Base-by-base conservation (phyloP, 2,329 filamentous ascomycete genomes). In the Lasiodiplodia gonubiensis region DNA sequence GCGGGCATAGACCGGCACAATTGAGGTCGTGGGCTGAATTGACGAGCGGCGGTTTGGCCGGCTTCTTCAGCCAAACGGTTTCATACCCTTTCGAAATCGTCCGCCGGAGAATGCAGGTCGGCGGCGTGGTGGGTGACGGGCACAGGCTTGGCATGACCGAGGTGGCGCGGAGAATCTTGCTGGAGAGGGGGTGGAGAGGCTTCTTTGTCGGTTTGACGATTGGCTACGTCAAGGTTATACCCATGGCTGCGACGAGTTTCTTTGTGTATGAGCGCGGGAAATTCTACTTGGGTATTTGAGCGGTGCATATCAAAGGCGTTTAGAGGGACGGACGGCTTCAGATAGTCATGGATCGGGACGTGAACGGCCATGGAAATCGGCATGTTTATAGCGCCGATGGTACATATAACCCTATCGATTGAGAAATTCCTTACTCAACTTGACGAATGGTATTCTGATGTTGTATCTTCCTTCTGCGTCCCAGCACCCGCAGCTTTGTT, bases 51-150 rank as follows among this genome's bases (percentile, higher is more conserved):
- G 95, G 94, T 0, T 78, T 95, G 11, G 94, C 95, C 0, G 95
- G 95, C 2, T 83, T 97, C 69, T 88, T 97, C 1, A 94, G 93
- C 8, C 95, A 99, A 79, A 97, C 94, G 0, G 88, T 90, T 0
- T 96, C 94, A 18, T 99, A 99, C 78, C 95, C 95, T 5, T 84
- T 99, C 2, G 95, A 99, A 79, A 92, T 99, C 18, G 91, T 98
- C 68, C 85, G 95, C 69, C 86, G 95, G 70, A 86, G 95, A 57
- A 98, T 99, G 94, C 95, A 99, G 78, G 95, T 99, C 16, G 92
- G 93, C 57, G 95, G 94, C 12, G 94, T 94, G 0, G 93, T 98
- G 0, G 95, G 95, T 1, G 94, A 98, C 76, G 94, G 94, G 0
- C 92, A 88, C 73, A 84, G 92, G 54, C 80, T 97, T 54, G 85